Evolutionary conservation across 768 basidiomycete genomes (phyloP).

Genomic region (Dendrothele bispora): DNA sequence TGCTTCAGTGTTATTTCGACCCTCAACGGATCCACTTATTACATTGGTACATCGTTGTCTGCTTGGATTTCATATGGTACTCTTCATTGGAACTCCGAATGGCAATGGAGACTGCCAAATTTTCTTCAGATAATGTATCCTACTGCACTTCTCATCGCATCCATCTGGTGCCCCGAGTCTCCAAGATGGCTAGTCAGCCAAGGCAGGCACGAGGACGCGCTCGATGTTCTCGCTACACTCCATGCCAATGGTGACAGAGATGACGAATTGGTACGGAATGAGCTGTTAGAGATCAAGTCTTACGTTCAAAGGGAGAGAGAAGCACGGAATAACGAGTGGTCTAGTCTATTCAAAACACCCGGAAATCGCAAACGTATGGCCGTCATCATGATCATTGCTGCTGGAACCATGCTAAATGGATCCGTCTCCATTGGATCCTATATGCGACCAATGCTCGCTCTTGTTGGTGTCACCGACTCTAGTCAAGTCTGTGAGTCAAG

Average conservation of each 20-base stretch:
- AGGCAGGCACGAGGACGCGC: slow-evolving; percentile 68
- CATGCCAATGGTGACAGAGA: slow-evolving; percentile 70
- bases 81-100: slow-evolving; percentile 62
- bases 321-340: slow-evolving; percentile 52
- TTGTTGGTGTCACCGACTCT: slow-evolving; percentile 62
- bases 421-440: slow-evolving; percentile 86
- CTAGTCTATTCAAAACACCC: slow-evolving; percentile 58
- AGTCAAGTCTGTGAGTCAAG: slow-evolving; percentile 22
- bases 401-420: slow-evolving; percentile 83
- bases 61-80: slow-evolving; percentile 89
- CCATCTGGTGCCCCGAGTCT: slow-evolving; percentile 76
- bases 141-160: slow-evolving; percentile 59
- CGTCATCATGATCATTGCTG: slow-evolving; percentile 78
- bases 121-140: slow-evolving; percentile 70
- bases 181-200: slow-evolving; percentile 83
- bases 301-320: slow-evolving; percentile 68
- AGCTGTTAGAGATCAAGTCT: slow-evolving; percentile 80
- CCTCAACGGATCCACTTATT: neutral
- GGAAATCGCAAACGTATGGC: slow-evolving; percentile 78
- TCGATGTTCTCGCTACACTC: slow-evolving; percentile 74
- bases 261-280: slow-evolving; percentile 69
- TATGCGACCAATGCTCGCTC: slow-evolving; percentile 68
- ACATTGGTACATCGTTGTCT: too few relatives aligned
- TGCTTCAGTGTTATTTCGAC: slow-evolving; percentile 23
- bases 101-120: slow-evolving; percentile 88